phyloP scores from a whole-genome alignment of 306 rosid genomes.

The Quercus mongolica region DNA sequence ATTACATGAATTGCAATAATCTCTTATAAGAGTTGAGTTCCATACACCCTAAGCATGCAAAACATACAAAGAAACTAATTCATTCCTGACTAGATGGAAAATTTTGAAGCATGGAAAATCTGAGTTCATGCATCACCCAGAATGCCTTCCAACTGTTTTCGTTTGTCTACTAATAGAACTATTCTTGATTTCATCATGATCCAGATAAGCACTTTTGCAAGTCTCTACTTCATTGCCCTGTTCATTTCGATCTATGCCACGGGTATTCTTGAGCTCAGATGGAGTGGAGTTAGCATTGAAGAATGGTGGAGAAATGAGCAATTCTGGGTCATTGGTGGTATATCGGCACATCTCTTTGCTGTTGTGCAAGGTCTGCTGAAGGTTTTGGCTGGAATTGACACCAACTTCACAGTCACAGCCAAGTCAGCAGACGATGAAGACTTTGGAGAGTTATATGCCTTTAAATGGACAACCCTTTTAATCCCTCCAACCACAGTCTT shows the following conservation, averaged over 20 bases:
- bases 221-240: slow-evolving; percentile 76
- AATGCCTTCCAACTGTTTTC: neutral
- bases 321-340: slow-evolving; percentile 98
- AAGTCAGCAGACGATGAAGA: slow-evolving; percentile 93
- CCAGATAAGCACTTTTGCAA: slow-evolving; percentile 94
- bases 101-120: neutral
- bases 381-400: slow-evolving; percentile 88
- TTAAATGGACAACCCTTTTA: slow-evolving; percentile 91
- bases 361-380: slow-evolving; percentile 90
- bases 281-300: slow-evolving; percentile 98
- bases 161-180: slow-evolving; percentile 16
- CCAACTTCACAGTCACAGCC: slow-evolving; percentile 86
- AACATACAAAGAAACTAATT: neutral
- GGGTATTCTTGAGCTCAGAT: slow-evolving; percentile 90
- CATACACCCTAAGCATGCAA: neutral
- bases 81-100: neutral
- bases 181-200: slow-evolving; percentile 21
- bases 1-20: slow-evolving; percentile 11
- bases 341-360: slow-evolving; percentile 86
- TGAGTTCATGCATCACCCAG: neutral
- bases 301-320: slow-evolving; percentile 99
- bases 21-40: neutral
- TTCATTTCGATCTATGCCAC: slow-evolving; percentile 83
- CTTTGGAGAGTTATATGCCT: slow-evolving; percentile 72
- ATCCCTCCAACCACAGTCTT: slow-evolving; percentile 92